Conservation (phyloP, 129 eudicot species). For the Centrapalus pauciflorus region DNA sequence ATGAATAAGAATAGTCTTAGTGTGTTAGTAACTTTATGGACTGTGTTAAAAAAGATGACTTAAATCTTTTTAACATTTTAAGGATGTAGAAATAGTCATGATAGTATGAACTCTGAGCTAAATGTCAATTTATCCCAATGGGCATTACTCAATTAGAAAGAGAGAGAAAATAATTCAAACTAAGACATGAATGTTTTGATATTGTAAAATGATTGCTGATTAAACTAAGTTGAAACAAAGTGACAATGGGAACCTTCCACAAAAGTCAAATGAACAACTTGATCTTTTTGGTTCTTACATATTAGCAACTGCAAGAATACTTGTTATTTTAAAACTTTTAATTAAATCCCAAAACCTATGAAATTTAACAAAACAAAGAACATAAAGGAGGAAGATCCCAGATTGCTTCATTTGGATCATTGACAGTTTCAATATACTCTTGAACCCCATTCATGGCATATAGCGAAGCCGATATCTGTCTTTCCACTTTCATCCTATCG, state of each 20-base stretch:
- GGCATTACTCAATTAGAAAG: neutral
- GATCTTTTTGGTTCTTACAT: conserved; percentile 13
- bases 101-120: conserved; percentile 11
- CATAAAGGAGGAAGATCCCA: conserved; percentile 97
- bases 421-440: conserved; percentile 68
- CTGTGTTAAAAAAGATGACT: neutral
- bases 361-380: conserved; percentile 48
- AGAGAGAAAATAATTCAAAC: conserved; percentile 18
- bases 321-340: conserved; percentile 24
- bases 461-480: conserved; percentile 79
- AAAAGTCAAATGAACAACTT: conserved; percentile 19
- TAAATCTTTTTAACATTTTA: neutral
- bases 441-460: conserved; percentile 74
- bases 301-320: conserved; percentile 29
- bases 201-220: conserved; percentile 19
- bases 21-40: neutral
- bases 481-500: conserved; percentile 77
- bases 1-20: neutral
- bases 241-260: conserved; percentile 19
- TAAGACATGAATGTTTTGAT: conserved; percentile 18
- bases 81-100: neutral
- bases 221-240: conserved; percentile 20
- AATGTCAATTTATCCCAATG: conserved; percentile 2
- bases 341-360: conserved; percentile 16
- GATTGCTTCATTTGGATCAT: conserved; percentile 68